Base-by-base conservation (phyloP, 2,329 filamentous ascomycete genomes). In the Fusarium tricinctum region DNA sequence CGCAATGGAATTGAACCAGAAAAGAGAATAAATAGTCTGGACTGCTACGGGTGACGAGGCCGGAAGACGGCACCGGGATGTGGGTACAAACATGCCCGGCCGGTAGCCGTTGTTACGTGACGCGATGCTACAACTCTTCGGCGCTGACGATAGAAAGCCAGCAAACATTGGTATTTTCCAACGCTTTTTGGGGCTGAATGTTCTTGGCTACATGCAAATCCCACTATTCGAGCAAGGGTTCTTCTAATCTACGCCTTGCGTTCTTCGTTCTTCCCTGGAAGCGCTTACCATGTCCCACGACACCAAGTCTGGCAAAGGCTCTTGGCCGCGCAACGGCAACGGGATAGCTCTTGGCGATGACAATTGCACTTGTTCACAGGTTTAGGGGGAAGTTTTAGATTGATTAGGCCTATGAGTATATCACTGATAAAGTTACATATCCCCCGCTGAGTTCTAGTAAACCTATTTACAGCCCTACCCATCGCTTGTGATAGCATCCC, bases 1-100 rank as follows among this genome's bases (percentile, higher is more conserved):
- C 26, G 62, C 44, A 38, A 42, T 19, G 17, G 23, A 38, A 42
- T 43, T 17, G 39, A n/a, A 40, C 17, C 26, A 42, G 28, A 23
- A 23, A 20, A n/a, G 40, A 30, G 28, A 12, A 28, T 28, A 50
- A 52, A 43, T 50, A 58, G 60, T 50, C 46, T 30, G 28, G 28
- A 12, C 28, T 52, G 40, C 32, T 35, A 50, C 51, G 28, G 59
- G 42, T 68, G 65, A 68, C 65, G 65, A 68, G 33, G 33, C 48
- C 66, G 66, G 66, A 56, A 66, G 44, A 69, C 66, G 66, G 66
- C 66, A 69, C 52, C 65, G 66, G 61, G 66, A 69, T 69, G 66
- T 69, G 66, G 66, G 66, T 56, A 63, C 35, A 53, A 42, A 38
- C 13, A 40, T 33, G 35, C 30, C 30, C 63, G 48, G 47, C 28